Base-by-base conservation (phyloP, 2,329 filamentous ascomycete genomes). In the Pyrenophora seminiperda region DNA sequence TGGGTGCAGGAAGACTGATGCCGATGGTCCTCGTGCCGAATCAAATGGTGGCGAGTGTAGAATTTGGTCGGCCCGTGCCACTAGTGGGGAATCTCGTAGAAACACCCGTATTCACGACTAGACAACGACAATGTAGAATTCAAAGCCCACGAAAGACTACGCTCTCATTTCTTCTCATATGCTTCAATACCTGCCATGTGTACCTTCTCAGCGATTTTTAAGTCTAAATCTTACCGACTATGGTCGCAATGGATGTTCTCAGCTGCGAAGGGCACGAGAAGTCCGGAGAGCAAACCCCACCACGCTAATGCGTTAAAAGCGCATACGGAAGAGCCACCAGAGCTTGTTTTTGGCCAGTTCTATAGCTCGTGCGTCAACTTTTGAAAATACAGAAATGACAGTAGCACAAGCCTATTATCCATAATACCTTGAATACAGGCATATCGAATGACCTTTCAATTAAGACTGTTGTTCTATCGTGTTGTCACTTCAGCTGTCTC, bases 61-160 rank as follows among this genome's bases (percentile, higher is more conserved):
- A 53, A 46, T 42, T 42, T 43, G 27, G 19, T 32, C 32, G 53
- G 44, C 32, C 49, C 41, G 53, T 55, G 53, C 53, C 7, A 20
- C 34, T 30, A 15, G 47, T 24, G 31, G 41, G 37, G 30, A 27
- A 32, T 15, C 15, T n/a, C 18, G 44, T 14, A 37, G 44, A 41
- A 29, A 32, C 27, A 20, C 32, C 24, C 43, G 19, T 15, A 17
- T 7, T 38, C n/a, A 15, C 15, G n/a, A 22, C 15, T 17, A 22
- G 20, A 3, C 13, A 7, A 45, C 13, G 9, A 20, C 22, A 14
- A 33, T 17, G 20, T n/a, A n/a, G n/a, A 29, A n/a, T 34, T 17
- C 15, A 10, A 27, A 6, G 10, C n/a, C 13, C 5, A 15, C 30
- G 7, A 3, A 17, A 22, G 2, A 36, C 34, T 36, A 34, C 41